Evolutionary conservation across 257 asterid species (phyloP).

Genomic region (Jasminum sambac): DNA sequence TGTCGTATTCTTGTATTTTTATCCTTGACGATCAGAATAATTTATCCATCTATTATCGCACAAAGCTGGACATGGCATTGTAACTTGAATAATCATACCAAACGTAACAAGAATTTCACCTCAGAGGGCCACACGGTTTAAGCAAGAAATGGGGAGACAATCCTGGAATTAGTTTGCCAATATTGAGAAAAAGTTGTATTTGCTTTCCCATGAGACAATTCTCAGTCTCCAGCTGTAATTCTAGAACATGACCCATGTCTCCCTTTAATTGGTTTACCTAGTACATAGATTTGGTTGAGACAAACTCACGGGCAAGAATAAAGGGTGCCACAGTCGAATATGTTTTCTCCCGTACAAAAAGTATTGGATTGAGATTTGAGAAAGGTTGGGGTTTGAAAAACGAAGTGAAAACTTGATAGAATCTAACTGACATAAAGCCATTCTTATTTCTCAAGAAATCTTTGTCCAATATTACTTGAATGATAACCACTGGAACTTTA

Average conservation of each 20-base stretch:
- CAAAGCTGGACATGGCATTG: too few relatives aligned
- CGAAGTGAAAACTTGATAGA: too few relatives aligned
- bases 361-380: neutral
- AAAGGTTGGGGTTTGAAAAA: too few relatives aligned
- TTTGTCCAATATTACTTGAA: too few relatives aligned
- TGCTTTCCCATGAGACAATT: neutral
- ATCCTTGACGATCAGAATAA: too few relatives aligned
- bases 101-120: neutral
- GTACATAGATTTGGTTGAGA: neutral
- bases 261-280: neutral
- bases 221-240: neutral
- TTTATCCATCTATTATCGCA: too few relatives aligned
- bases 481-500: too few relatives aligned
- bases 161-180: slow-evolving; percentile 1
- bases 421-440: too few relatives aligned
- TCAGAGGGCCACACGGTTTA: neutral
- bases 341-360: neutral
- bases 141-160: neutral
- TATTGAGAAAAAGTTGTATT: neutral
- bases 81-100: too few relatives aligned
- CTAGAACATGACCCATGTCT: neutral
- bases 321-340: neutral
- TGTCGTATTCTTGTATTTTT: too few relatives aligned
- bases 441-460: too few relatives aligned
- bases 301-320: neutral